phyloP scores from a whole-genome alignment of 2,329 filamentous ascomycete species.

The Rhynchosporium agropyri region DNA sequence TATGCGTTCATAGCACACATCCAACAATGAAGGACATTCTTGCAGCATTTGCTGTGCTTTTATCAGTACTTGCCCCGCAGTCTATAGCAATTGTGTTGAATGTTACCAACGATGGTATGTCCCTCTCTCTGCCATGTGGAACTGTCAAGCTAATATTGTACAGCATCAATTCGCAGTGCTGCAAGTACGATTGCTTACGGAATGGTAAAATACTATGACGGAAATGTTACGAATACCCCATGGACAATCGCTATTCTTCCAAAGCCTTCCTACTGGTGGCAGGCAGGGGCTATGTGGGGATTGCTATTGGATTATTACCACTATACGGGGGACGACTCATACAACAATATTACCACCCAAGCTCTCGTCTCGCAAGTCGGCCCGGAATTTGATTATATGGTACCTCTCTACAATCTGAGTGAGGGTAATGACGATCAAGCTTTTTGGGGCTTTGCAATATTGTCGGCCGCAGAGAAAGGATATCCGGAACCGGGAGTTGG shows the following conservation, averaged over 20 bases:
- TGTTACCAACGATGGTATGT: slow-evolving; percentile 28
- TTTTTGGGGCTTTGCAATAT: slow-evolving; percentile 71
- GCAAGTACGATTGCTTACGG: slow-evolving; percentile 62
- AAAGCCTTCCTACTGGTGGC: slow-evolving; percentile 65
- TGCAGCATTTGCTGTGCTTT: slow-evolving; percentile 20
- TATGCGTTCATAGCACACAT: slow-evolving; percentile 19
- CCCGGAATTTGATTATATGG: slow-evolving; percentile 61
- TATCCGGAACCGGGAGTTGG: slow-evolving; percentile 60
- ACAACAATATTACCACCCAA: slow-evolving; percentile 61
- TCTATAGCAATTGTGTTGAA: slow-evolving; percentile 27
- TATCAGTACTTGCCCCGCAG: slow-evolving; percentile 18
- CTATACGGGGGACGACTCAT: slow-evolving; percentile 63
- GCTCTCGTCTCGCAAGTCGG: slow-evolving; percentile 64
- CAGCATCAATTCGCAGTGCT: slow-evolving; percentile 64
- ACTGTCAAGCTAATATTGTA: not conserved
- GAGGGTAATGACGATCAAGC: slow-evolving; percentile 77
- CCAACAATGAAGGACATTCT: slow-evolving; percentile 21
- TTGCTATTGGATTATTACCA: slow-evolving; percentile 71
- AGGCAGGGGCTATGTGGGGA: slow-evolving; percentile 63
- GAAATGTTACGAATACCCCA: slow-evolving; percentile 58
- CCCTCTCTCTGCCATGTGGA: not conserved
- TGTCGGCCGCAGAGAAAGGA: slow-evolving; percentile 69
- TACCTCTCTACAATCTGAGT: slow-evolving; percentile 55
- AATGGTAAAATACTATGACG: slow-evolving; percentile 66
- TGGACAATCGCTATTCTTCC: slow-evolving; percentile 65